Conservation (phyloP, 2,329 filamentous ascomycete species). For the Daldinia sp. region DNA sequence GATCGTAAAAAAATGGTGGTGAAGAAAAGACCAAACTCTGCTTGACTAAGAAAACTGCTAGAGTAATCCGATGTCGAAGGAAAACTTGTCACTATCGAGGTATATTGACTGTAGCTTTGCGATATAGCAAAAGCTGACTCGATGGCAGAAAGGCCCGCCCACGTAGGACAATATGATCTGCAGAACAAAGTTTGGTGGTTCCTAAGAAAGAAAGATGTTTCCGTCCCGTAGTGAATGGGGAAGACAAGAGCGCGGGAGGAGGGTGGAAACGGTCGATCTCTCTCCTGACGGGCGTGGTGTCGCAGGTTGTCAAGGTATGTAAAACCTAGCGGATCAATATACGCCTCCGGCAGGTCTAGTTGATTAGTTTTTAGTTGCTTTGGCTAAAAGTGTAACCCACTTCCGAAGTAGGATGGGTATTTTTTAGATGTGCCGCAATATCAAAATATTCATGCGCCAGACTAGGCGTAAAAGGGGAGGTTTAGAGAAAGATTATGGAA, state of each 20-base stretch:
- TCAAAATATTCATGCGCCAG: slow-evolving; percentile 26
- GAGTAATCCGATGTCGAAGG: slow-evolving; percentile 25
- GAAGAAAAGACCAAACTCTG: slow-evolving; percentile 13
- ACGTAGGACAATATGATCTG: slow-evolving; percentile 53
- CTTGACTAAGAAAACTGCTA: slow-evolving; percentile 14
- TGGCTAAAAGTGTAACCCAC: slow-evolving; percentile 39
- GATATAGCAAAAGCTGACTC: slow-evolving; percentile 36
- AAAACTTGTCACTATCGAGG: slow-evolving; percentile 16
- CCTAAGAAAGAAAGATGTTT: slow-evolving; percentile 47
- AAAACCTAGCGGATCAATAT: slow-evolving; percentile 43
- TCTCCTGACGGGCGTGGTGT: slow-evolving; percentile 55
- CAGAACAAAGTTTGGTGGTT: slow-evolving; percentile 52
- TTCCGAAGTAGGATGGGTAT: slow-evolving; percentile 30
- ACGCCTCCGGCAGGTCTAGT: slow-evolving; percentile 32
- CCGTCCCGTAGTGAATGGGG: slow-evolving; percentile 35
- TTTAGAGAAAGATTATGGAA: slow-evolving; percentile 26
- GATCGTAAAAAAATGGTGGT: slow-evolving; percentile 5
- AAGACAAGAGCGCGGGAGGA: slow-evolving; percentile 43
- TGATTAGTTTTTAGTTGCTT: slow-evolving; percentile 33
- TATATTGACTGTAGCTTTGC: slow-evolving; percentile 18
- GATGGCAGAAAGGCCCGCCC: slow-evolving; percentile 53
- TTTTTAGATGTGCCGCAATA: slow-evolving; percentile 34
- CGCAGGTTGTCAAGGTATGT: slow-evolving; percentile 53
- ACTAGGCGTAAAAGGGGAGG: slow-evolving; percentile 18
- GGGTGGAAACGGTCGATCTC: slow-evolving; percentile 49